A percentile compares a stretch with the other conserved stretches of the same genome.
phyloP scores from a whole-genome alignment of 129 eudicot genomes.

The Saposhnikovia divaricata region DNA sequence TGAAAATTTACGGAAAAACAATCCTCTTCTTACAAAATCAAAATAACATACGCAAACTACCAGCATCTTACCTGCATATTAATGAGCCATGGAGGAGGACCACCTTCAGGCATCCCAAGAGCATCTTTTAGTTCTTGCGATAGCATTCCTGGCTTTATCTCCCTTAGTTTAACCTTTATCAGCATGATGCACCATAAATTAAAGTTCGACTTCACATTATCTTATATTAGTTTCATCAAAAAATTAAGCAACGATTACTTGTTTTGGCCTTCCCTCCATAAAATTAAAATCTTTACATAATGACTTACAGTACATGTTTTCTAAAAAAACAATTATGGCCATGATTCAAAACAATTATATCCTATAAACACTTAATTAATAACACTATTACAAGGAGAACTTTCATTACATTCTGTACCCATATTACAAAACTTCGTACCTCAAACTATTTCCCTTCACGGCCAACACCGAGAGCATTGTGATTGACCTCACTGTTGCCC shows the following conservation, averaged over 20 bases:
- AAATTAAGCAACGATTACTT: not conserved
- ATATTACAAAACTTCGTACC: conserved; percentile 32
- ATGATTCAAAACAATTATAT: not conserved
- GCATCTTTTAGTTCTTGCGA: conserved; percentile 97
- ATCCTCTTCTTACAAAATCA: not conserved
- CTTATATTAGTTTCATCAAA: not conserved
- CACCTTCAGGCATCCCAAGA: conserved; percentile 98
- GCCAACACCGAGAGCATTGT: conserved; percentile 67
- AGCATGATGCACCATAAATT: not conserved
- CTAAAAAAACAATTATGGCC: not conserved
- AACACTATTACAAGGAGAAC: not conserved
- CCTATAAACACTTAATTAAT: not conserved
- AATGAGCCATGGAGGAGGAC: conserved; percentile 99
- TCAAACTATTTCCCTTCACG: conserved; percentile 95
- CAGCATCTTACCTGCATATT: conserved; percentile 79
- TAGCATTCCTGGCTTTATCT: conserved; percentile 87
- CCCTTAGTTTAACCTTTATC: conserved; percentile 75
- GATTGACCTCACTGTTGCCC: conserved; percentile 71
- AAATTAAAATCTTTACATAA: not conserved
- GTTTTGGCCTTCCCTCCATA: not conserved
- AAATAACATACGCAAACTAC: not conserved
- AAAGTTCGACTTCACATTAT: not conserved
- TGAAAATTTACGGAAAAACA: not conserved
- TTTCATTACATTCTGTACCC: not conserved
- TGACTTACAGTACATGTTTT: not conserved